A percentile compares a stretch with the other conserved stretches of the same genome.
Evolutionary conservation across 345 rosid species (phyloP).

Genomic region (Lumnitzera racemosa): DNA sequence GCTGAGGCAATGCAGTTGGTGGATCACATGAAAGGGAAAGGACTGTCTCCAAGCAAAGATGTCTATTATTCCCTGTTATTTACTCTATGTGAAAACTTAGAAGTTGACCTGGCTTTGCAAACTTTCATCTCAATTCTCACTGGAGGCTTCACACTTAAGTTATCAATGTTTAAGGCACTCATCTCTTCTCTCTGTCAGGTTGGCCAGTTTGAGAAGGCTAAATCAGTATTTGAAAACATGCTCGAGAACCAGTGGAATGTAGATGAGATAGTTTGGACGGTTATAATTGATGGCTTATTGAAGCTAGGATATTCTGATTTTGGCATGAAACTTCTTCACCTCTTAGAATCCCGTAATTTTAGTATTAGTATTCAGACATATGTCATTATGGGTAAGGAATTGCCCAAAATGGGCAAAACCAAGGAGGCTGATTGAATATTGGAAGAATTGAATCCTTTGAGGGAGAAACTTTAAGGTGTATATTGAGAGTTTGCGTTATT

Average conservation of each 20-base stretch:
- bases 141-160: constrained; percentile 20
- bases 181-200: constrained; percentile 41
- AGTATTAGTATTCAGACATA: constrained; percentile 27
- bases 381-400: constrained; percentile 34
- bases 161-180: constrained; percentile 30
- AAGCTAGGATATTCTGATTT: constrained; percentile 34
- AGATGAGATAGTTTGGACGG: constrained; percentile 60
- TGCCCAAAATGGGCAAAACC: constrained; percentile 29
- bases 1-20: constrained; percentile 39
- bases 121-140: constrained; percentile 21
- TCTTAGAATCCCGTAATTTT: constrained; percentile 42
- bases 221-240: constrained; percentile 31
- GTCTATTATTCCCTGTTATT: constrained; percentile 30
- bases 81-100: constrained; percentile 44
- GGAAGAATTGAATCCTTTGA: constrained; percentile 7
- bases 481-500: too few relatives aligned
- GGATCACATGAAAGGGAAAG: constrained; percentile 41
- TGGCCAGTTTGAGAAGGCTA: constrained; percentile 33
- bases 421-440: constrained; percentile 20
- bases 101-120: constrained; percentile 41
- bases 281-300: constrained; percentile 54
- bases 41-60: constrained; percentile 30
- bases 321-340: constrained; percentile 40
- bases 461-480: background rate
- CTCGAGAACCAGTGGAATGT: constrained; percentile 33